Evolutionary conservation across 2,329 filamentous ascomycete species (phyloP).

Genomic region (Basipetospora chlamydospora): DNA sequence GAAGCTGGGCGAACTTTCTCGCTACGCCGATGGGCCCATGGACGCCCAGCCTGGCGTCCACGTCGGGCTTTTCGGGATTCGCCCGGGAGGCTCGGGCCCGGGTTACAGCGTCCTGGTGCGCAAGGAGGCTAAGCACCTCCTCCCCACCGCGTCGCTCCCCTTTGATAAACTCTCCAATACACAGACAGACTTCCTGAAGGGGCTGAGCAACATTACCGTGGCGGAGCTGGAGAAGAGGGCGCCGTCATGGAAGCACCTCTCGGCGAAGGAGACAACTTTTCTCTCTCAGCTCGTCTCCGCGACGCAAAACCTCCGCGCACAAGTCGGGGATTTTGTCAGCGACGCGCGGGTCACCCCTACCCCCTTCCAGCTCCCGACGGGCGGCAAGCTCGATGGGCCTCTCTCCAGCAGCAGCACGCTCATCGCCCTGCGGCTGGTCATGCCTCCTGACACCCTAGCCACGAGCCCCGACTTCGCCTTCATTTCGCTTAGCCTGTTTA

Average conservation of each 20-base stretch:
- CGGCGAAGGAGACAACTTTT: constrained; percentile 28
- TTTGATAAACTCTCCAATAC: constrained; percentile 36
- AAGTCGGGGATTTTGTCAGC: constrained; percentile 30
- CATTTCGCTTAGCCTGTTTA: constrained; percentile 50
- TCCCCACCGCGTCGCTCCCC: constrained; percentile 44
- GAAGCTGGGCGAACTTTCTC: constrained; percentile 50
- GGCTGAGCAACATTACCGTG: constrained; percentile 30
- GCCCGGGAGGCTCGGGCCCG: constrained; percentile 32
- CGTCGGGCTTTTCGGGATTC: constrained; percentile 42
- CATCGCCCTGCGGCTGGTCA: constrained; percentile 44
- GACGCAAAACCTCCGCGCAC: constrained; percentile 24
- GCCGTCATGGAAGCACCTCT: constrained; percentile 20
- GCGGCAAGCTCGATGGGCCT: neutral
- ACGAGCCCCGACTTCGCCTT: constrained; percentile 39
- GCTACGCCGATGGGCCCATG: constrained; percentile 32
- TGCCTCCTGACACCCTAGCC: constrained; percentile 43
- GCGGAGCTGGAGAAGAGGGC: constrained; percentile 22
- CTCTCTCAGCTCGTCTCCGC: constrained; percentile 26
- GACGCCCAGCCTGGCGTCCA: constrained; percentile 35
- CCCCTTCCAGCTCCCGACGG: constrained; percentile 27
- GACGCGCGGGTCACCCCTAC: constrained; percentile 29
- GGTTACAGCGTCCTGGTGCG: constrained; percentile 51
- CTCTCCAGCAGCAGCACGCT: constrained; percentile 13
- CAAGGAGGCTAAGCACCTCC: constrained; percentile 38
- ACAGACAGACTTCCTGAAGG: constrained; percentile 39